Evolutionary conservation across 331 rosid genomes (phyloP).

Genomic region (Erythrophleum ivorense): DNA sequence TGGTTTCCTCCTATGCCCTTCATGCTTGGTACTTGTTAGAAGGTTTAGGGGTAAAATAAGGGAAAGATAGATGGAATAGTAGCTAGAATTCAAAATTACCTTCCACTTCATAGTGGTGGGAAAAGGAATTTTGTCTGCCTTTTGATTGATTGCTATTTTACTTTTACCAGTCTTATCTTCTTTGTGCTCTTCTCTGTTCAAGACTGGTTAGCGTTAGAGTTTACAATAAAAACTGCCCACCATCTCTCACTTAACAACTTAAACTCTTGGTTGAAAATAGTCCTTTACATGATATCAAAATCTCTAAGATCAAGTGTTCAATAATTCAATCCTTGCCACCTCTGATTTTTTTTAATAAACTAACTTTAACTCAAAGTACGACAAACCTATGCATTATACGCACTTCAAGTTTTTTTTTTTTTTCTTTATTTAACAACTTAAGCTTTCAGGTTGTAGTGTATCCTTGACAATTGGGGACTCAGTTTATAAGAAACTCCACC

Average conservation of each 20-base stretch:
- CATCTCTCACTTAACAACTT: neutral
- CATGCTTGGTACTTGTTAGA: neutral
- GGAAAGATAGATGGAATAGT: neutral
- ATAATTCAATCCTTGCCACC: neutral
- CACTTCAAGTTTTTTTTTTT: too few relatives aligned
- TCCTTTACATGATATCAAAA: neutral
- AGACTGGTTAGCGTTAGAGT: neutral
- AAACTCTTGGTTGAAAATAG: neutral
- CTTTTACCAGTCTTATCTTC: neutral
- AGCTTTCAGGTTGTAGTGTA: neutral
- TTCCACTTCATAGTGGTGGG: neutral
- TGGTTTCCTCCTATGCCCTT: conserved; percentile 18
- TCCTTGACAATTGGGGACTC: neutral
- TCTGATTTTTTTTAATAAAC: neutral
- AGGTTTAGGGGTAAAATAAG: neutral
- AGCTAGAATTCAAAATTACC: neutral
- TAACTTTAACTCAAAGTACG: neutral
- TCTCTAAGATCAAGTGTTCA: neutral
- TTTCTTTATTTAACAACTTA: too few relatives aligned
- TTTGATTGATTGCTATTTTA: neutral
- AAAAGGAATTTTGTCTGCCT: neutral
- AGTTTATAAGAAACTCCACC: conserved; percentile 25
- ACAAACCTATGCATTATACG: neutral
- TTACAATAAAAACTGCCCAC: neutral
- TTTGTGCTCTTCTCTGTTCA: neutral